These are phyloP conservation scores for Aspergillus texensis DNA, from an alignment of 2,329 filamentous ascomycete genomes.

Conservation along the genomic window DNA sequence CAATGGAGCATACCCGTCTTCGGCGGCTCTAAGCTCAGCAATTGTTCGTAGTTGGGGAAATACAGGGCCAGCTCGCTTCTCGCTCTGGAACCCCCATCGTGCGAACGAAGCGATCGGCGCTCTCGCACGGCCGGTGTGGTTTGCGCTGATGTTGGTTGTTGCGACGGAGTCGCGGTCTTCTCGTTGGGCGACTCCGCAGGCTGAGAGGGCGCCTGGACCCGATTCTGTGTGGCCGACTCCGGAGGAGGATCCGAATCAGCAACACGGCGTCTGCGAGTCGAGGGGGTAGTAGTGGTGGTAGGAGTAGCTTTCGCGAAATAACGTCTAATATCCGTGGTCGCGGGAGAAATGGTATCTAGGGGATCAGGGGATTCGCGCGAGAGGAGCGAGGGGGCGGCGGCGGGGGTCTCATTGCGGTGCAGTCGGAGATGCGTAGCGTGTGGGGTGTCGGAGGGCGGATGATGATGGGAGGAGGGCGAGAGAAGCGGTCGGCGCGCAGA, in stretches of 20 bases:
- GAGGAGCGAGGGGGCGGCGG: slow-evolving; percentile 19
- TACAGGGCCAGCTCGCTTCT: slow-evolving; percentile 91
- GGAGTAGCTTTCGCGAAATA: neutral
- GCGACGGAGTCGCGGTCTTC: neutral
- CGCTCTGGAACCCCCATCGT: slow-evolving; percentile 77
- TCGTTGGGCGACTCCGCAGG: slow-evolving; percentile 7
- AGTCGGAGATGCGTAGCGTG: slow-evolving; percentile 20
- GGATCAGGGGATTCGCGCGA: slow-evolving; percentile 32
- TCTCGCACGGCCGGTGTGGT: slow-evolving; percentile 13
- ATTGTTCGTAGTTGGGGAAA: slow-evolving; percentile 91
- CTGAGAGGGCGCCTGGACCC: neutral
- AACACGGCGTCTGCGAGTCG: neutral
- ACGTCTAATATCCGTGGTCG: slow-evolving; percentile 10
- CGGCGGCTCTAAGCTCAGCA: slow-evolving; percentile 82
- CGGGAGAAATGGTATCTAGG: slow-evolving; percentile 28
- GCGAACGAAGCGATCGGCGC: slow-evolving; percentile 79
- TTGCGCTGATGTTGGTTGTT: slow-evolving; percentile 3
- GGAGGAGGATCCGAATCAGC: neutral
- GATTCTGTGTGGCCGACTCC: neutral
- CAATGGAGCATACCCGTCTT: slow-evolving; percentile 64
- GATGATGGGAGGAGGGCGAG: slow-evolving; percentile 13
- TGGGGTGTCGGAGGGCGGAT: slow-evolving; percentile 19
- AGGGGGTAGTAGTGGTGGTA: neutral
- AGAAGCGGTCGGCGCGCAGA: slow-evolving; percentile 21
- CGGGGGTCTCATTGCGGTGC: slow-evolving; percentile 21